Conservation (phyloP, 352 stramenopile genomes). For the Globisporangium spiculum region DNA sequence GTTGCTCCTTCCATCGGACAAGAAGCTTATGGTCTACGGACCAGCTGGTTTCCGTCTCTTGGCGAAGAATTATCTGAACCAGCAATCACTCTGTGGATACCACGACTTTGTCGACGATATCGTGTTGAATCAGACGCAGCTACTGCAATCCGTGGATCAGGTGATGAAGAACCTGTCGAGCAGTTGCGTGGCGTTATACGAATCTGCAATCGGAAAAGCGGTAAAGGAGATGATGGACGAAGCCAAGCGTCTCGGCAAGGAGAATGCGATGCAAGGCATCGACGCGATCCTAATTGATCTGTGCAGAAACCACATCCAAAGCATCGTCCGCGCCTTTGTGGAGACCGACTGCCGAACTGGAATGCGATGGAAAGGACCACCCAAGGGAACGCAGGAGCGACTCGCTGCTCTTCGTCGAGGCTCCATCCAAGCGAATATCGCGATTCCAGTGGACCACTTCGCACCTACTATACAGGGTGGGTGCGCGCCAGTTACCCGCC, state of each 20-base stretch:
- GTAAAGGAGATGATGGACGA: slow-evolving; percentile 32
- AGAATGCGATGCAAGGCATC: slow-evolving; percentile 41
- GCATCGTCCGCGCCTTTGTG: slow-evolving; percentile 43
- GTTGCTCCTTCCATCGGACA: slow-evolving; percentile 36
- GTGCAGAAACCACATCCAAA: slow-evolving; percentile 60
- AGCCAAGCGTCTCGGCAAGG: slow-evolving; percentile 24
- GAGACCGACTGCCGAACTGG: slow-evolving; percentile 48
- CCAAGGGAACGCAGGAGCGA: slow-evolving; percentile 23
- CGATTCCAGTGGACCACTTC: slow-evolving; percentile 1
- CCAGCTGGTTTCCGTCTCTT: slow-evolving; percentile 27
- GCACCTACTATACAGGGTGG: not conserved
- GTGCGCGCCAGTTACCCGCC: slow-evolving; percentile 26
- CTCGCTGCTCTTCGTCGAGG: slow-evolving; percentile 24
- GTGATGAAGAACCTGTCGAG: slow-evolving; percentile 50
- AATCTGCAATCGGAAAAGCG: slow-evolving; percentile 36
- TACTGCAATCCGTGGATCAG: slow-evolving; percentile 39
- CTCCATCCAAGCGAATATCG: not conserved
- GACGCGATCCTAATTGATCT: slow-evolving; percentile 44
- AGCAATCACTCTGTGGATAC: slow-evolving; percentile 42
- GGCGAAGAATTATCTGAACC: slow-evolving; percentile 39
- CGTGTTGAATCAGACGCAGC: slow-evolving; percentile 36
- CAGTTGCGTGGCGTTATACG: slow-evolving; percentile 41
- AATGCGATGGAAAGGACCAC: slow-evolving; percentile 23
- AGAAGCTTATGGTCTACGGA: slow-evolving; percentile 27
- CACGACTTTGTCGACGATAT: slow-evolving; percentile 63